Percentiles rank a stretch among this genome's conserved stretches.
Conservation (phyloP, 345 rosid species). For the Citropsis articulata region DNA sequence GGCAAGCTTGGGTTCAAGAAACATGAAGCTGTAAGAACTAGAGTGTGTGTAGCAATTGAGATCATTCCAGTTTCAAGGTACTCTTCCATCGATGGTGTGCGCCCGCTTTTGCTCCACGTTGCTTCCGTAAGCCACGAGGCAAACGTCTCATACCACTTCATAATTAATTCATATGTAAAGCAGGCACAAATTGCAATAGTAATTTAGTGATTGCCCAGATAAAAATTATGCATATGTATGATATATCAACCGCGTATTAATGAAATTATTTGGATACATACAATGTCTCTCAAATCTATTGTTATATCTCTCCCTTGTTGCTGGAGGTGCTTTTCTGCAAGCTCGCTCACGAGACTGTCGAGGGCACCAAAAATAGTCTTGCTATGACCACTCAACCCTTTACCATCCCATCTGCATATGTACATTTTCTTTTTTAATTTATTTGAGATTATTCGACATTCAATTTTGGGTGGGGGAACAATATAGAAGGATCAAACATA, state of each 20-base stretch:
- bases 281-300: constrained; percentile 33
- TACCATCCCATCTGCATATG: constrained; percentile 49
- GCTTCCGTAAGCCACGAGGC: constrained; percentile 62
- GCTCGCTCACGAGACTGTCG: constrained; percentile 37
- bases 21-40: constrained; percentile 42
- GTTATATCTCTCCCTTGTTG: constrained; percentile 37
- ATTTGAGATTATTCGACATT: neutral
- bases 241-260: no score
- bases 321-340: constrained; percentile 21
- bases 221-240: no score
- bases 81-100: constrained; percentile 34
- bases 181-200: no score
- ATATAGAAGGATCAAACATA: no score
- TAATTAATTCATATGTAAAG: neutral
- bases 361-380: constrained; percentile 52
- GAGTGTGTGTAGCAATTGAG: constrained; percentile 44
- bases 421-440: no score
- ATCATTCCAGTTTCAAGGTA: constrained; percentile 46
- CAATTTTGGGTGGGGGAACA: neutral
- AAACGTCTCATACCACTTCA: constrained; percentile 69
- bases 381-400: constrained; percentile 41
- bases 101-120: constrained; percentile 43
- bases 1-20: constrained; percentile 28
- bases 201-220: neutral
- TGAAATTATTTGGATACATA: constrained; percentile 18